Evolutionary conservation across 495 filamentous ascomycete genomes (phyloP).

Genomic region (Clohesyomyces aquaticus): DNA sequence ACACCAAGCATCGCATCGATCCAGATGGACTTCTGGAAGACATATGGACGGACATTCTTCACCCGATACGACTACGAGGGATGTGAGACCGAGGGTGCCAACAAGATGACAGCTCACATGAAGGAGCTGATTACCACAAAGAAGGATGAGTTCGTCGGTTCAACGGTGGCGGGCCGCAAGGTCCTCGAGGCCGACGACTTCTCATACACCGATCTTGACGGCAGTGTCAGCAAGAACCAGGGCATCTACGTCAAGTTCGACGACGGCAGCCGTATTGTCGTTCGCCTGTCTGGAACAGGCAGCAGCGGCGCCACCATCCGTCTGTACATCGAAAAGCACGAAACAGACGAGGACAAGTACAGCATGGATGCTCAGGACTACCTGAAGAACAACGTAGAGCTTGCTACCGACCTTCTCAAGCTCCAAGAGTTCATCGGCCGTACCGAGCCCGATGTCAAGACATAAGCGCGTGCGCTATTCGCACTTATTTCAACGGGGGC

Average conservation of each 20-base stretch:
- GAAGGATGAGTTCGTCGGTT: slow-evolving; percentile 79
- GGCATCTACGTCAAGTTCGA: slow-evolving; percentile 94
- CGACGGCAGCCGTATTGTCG: slow-evolving; percentile 90
- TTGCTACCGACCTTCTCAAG: slow-evolving; percentile 81
- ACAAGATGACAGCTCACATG: slow-evolving; percentile 80
- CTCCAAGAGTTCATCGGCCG: slow-evolving; percentile 89
- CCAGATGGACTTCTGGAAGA: slow-evolving; percentile 96
- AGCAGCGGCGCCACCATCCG: slow-evolving; percentile 94
- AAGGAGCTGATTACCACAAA: slow-evolving; percentile 67
- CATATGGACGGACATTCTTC: slow-evolving; percentile 97
- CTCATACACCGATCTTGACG: slow-evolving; percentile 94
- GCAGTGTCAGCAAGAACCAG: slow-evolving; percentile 93
- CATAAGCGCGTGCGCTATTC: slow-evolving; percentile 57
- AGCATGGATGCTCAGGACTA: slow-evolving; percentile 86
- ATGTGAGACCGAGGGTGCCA: slow-evolving; percentile 85
- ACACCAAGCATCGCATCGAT: slow-evolving; percentile 89
- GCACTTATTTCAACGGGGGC: not conserved
- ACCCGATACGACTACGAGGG: slow-evolving; percentile 98
- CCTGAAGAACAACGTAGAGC: slow-evolving; percentile 81
- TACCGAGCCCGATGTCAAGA: slow-evolving; percentile 93
- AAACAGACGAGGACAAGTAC: slow-evolving; percentile 73
- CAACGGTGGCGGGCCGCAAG: slow-evolving; percentile 76
- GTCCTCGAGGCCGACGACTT: slow-evolving; percentile 92
- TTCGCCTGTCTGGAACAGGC: slow-evolving; percentile 91
- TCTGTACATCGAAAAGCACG: slow-evolving; percentile 93